Evolutionary conservation across 176 grass and related monocot species (phyloP), one percentile per base, ranked within the genome.

Genomic region (Alloteropsis semialata): DNA sequence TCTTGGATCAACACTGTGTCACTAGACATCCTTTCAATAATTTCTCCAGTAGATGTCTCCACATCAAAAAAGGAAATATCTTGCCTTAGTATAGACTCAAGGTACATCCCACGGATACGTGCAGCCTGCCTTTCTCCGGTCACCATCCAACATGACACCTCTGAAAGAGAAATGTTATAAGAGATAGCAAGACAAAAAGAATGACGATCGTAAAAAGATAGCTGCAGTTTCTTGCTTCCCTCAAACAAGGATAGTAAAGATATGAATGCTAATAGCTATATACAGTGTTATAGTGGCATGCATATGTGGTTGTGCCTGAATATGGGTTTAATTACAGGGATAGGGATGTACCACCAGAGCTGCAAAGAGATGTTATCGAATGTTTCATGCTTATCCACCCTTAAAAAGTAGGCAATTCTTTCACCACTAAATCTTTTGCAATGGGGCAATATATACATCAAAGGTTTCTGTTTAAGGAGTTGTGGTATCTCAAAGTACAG

Each of bases 1-100:
- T 95, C 90, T 88, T 95, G 93, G 60, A 95, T 92, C 50, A 95
- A 81, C 72, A 90, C 81, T 62, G 93, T 95, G 74, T 92, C 93
- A 46, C 88, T 88, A 41, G 93, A 90, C 88, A 95, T 95, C 57
- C 93, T 90, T 59, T 86, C 88, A 58, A 86, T 92, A 48, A 92
- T 88, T 84, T 95, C 90, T 59, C 93, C 93, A 8, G 93, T 92
- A 50, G 90, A 88, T 10, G 90, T 86, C 81, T 95, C 90, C 25
- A 79, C 85, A 29, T 95, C 93, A 79, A 92, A 95, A 69, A 95
- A 95, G 50, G 79, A 54, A 46, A 91, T 74, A 59, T 94, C 92
- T 80, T 91, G 92, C 78, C 84, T 77, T 56, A 92, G 90, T 86
- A 95, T 92, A 49, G 93, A 69, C 63, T 90, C 89, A 32, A 95